A percentile compares a stretch with the other conserved stretches of the same genome.
phyloP scores from a whole-genome alignment of 1,139 yeast genomes.

The Arxiozyma slooffiae region DNA sequence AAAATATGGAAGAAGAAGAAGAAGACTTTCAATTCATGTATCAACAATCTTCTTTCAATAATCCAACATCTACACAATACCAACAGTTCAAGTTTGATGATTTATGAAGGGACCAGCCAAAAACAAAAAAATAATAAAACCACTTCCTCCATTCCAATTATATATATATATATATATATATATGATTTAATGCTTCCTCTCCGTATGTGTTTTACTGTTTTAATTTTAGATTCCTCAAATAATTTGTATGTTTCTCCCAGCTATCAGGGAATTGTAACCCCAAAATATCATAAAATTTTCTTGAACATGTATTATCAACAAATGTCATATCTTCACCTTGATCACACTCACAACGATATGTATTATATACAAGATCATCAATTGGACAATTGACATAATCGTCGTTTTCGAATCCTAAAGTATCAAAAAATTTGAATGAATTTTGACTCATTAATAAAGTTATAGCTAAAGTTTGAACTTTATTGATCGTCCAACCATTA shows the following conservation, averaged over 20 bases:
- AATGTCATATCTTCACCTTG: conserved; percentile 59
- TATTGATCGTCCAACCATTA: conserved; percentile 91
- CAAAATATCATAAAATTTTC: conserved; percentile 41
- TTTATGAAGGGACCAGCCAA: background rate
- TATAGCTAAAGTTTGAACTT: conserved; percentile 76
- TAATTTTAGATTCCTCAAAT: background rate
- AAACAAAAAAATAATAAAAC: background rate
- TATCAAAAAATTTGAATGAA: conserved; percentile 62
- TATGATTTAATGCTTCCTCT: background rate
- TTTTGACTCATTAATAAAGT: conserved; percentile 57
- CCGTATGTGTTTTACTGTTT: background rate
- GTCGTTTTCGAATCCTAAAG: conserved; percentile 41
- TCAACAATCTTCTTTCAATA: background rate
- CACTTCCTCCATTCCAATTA: too few species aligned
- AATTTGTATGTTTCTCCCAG: conserved; percentile 35
- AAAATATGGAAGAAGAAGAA: too few species aligned
- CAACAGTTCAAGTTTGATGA: conserved; percentile 1
- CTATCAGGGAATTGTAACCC: conserved; percentile 42
- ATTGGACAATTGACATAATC: conserved; percentile 49
- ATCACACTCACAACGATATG: conserved; percentile 53
- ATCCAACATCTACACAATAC: background rate
- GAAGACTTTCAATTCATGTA: background rate
- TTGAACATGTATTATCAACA: conserved; percentile 51
- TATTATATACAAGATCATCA: conserved; percentile 38
- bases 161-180: background rate